Base-by-base conservation (phyloP, 352 stramenopile genomes). In the Globisporangium nunn region DNA sequence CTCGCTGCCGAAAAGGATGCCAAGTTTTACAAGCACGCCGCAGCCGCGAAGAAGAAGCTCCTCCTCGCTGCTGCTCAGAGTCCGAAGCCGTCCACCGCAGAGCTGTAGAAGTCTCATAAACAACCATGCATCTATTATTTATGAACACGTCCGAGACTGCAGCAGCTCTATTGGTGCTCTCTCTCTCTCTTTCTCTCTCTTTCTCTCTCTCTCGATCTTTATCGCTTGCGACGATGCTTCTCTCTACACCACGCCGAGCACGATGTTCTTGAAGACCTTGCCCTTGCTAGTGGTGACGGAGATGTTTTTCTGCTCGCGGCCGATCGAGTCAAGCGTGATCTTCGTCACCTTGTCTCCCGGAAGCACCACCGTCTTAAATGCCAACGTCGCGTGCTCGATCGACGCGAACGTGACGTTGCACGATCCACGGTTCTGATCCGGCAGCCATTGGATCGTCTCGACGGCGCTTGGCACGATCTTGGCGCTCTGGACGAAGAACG, bases 11-110 rank as follows among this genome's bases (percentile, higher is more conserved):
- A 90, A 53, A 81, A 85, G 54, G 85, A 95, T 45, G 78, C 79
- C 14, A 88, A 88, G 39, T 95, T 95, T 57, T 77, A 80, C 51
- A 82, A 82, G 60, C 76, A 85, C 56, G 85, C 84, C 7, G 76
- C 79, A 17, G 78, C 74, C 28, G 74, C 78, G 43, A 92, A 90
- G 61, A 87, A 86, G 52, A 88, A 90, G 47, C 43, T 88, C 44
- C 43, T 76, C 45, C 6, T 56, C 4, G 31, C 66, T 5, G 54
- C 67, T 33, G 46, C 23, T 23, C 23, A 11, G 1, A 62, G 50
- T 15, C 48, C 40, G 50, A 75, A 78, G 50, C 61, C 61, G 57
- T 47, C 56, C 23, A 78, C 58, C 45, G 56, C 69, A 4, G 59
- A 78, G 48, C 50, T 67, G 39, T 78, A 62, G 49, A 40, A 61